Evolutionary conservation across 2,329 filamentous ascomycete species (phyloP).

Genomic region (Verticillium isaacii): DNA sequence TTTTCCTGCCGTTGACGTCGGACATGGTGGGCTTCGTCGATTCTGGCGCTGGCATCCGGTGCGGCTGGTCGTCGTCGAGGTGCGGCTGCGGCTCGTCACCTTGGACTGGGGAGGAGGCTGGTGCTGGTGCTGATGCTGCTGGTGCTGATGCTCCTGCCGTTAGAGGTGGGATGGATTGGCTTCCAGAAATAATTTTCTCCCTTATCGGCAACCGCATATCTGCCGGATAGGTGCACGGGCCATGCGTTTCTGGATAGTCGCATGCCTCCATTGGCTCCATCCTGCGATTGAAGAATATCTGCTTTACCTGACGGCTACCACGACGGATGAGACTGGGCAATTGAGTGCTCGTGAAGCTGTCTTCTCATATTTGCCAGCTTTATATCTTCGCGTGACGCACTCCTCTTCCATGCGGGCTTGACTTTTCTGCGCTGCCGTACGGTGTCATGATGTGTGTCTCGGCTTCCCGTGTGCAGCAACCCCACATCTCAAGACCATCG

Average conservation of each 20-base stretch:
- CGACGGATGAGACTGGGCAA: neutral
- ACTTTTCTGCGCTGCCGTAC: too few relatives aligned
- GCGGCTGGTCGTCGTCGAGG: neutral
- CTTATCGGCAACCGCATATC: neutral
- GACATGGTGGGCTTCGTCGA: constrained; percentile 24
- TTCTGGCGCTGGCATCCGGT: neutral
- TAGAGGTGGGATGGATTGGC: neutral
- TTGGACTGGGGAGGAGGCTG: neutral
- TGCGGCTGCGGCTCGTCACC: neutral
- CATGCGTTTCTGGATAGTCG: neutral
- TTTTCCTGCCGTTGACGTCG: constrained; percentile 41
- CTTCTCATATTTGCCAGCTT: too few relatives aligned
- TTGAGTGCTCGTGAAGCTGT: neutral
- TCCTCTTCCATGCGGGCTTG: too few relatives aligned
- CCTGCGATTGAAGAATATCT: neutral
- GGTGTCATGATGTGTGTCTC: too few relatives aligned
- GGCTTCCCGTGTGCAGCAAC: neutral
- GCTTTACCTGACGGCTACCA: too few relatives aligned
- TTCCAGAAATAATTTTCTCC: neutral
- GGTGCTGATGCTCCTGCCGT: neutral
- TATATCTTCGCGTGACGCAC: too few relatives aligned
- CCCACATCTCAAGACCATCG: neutral
- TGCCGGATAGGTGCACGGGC: neutral
- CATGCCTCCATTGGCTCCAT: neutral
- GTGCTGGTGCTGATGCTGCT: neutral